Percentiles rank a stretch among this genome's conserved stretches.
phyloP scores from a whole-genome alignment of 2,329 filamentous ascomycete species.

The Penicillium sp. region DNA sequence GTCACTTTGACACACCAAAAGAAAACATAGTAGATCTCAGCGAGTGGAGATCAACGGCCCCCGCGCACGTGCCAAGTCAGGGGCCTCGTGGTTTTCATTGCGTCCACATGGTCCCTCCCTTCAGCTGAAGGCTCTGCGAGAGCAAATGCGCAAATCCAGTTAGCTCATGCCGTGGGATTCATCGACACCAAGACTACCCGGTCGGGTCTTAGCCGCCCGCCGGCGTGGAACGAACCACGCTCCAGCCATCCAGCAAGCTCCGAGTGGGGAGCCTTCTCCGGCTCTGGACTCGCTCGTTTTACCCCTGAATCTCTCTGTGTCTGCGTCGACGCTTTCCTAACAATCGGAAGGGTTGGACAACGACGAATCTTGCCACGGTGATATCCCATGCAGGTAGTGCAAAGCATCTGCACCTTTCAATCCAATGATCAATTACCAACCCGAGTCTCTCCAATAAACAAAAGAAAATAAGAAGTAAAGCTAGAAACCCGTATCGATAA shows the following conservation, averaged over 20 bases:
- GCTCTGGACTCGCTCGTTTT: slow-evolving; percentile 18
- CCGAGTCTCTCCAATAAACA: neutral
- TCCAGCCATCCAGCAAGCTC: slow-evolving; percentile 15
- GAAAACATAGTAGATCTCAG: slow-evolving; percentile 2
- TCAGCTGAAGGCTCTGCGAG: neutral
- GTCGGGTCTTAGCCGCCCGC: slow-evolving; percentile 11
- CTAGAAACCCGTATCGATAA: neutral
- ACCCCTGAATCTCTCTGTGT: slow-evolving; percentile 22
- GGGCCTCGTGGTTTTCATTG: neutral
- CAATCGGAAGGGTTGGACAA: neutral
- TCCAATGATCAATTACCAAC: neutral
- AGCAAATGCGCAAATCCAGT: neutral
- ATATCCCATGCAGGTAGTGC: neutral
- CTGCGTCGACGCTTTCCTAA: neutral
- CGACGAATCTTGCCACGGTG: neutral
- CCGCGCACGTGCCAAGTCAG: slow-evolving; percentile 15
- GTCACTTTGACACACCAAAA: neutral
- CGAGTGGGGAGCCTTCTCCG: slow-evolving; percentile 14
- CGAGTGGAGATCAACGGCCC: slow-evolving; percentile 16
- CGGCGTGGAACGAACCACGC: slow-evolving; percentile 17
- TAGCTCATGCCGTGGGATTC: neutral
- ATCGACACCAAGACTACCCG: slow-evolving; percentile 12
- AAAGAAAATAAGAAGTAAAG: neutral
- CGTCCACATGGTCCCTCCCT: neutral
- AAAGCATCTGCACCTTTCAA: neutral